Percentiles rank a stretch among this genome's conserved stretches.
These are phyloP conservation scores for Decorospora gaudefroyi DNA, from an alignment of 2,329 filamentous ascomycete genomes.

Conservation along the genomic window DNA sequence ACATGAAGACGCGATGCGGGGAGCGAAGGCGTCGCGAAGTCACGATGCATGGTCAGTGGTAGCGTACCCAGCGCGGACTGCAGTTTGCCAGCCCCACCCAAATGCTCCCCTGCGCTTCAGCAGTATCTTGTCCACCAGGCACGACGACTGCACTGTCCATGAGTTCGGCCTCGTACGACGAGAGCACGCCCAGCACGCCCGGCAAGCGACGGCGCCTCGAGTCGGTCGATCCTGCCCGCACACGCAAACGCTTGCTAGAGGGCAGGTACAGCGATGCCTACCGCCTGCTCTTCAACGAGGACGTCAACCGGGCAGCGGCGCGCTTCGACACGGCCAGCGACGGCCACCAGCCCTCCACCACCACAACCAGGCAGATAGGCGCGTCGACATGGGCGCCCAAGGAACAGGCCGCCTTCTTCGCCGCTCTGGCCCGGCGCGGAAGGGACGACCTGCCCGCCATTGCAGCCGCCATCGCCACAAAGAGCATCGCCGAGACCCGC, in stretches of 20 bases:
- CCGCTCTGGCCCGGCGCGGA: conserved; percentile 66
- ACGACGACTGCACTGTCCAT: conserved; percentile 19
- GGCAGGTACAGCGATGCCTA: conserved; percentile 55
- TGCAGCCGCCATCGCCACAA: conserved; percentile 66
- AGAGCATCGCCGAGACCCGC: conserved; percentile 73
- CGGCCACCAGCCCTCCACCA: conserved; percentile 35
- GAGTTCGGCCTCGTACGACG: conserved; percentile 24
- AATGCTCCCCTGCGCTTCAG: conserved; percentile 11
- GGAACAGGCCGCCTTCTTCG: conserved; percentile 75
- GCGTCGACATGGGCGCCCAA: conserved; percentile 68
- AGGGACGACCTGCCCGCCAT: conserved; percentile 66
- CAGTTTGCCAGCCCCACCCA: conserved; percentile 14
- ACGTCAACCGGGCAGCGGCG: conserved; percentile 24
- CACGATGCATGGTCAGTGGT: conserved; percentile 28
- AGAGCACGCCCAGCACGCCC: conserved; percentile 17
- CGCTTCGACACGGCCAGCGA: conserved; percentile 19
- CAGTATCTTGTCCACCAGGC: no score
- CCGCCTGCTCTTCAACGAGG: conserved; percentile 43
- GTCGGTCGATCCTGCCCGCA: conserved; percentile 21
- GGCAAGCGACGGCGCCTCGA: conserved; percentile 34
- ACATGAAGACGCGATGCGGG: conserved; percentile 36
- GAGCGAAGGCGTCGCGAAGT: conserved; percentile 31
- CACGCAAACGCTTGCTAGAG: conserved; percentile 38
- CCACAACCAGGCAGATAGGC: conserved; percentile 64
- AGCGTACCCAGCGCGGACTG: no score